Percentiles rank a stretch among this genome's conserved stretches.
These are phyloP conservation scores for button mushroom (Agaricus bisporus) DNA, from an alignment of 768 basidiomycete species.

Conservation along the genomic window DNA sequence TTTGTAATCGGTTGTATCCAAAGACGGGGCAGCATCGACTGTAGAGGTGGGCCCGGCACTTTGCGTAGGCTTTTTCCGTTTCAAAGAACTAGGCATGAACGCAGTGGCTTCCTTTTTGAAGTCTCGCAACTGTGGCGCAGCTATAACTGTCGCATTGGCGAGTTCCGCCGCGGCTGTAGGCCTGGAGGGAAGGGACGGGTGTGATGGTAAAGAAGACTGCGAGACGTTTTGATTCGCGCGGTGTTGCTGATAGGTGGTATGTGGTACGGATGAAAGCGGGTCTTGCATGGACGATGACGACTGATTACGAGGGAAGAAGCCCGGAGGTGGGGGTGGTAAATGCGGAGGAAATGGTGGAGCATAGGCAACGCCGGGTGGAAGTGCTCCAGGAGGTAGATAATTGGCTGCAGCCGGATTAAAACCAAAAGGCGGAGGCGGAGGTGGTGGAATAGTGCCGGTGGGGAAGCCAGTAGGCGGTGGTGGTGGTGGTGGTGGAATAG, in stretches of 20 bases:
- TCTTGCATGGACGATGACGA: conserved; percentile 59
- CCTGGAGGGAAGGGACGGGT: conserved; percentile 28
- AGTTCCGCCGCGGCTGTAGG: conserved; percentile 30
- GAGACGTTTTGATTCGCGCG: conserved; percentile 34
- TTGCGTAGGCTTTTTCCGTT: conserved; percentile 55
- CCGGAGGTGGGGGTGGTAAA: conserved; percentile 24
- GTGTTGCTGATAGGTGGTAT: conserved; percentile 75
- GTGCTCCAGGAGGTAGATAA: conserved; percentile 9
- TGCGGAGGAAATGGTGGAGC: conserved; percentile 1
- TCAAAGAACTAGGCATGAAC: conserved; percentile 80
- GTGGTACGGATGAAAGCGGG: conserved; percentile 68
- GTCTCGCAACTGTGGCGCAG: conserved; percentile 85
- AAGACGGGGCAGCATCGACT: conserved; percentile 61
- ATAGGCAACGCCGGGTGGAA: conserved; percentile 2
- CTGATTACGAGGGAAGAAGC: conserved; percentile 53
- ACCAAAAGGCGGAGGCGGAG: conserved; percentile 12
- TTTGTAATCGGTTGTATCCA: conserved; percentile 27
- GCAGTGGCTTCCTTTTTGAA: conserved; percentile 92
- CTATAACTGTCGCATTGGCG: conserved; percentile 67
- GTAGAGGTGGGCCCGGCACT: conserved; percentile 27
- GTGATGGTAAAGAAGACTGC: conserved; percentile 15
- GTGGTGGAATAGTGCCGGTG: conserved; percentile 19
- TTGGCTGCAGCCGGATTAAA: conserved; percentile 6
- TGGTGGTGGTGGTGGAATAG: conserved; percentile 14
- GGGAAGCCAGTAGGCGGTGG: conserved; percentile 23